Evolutionary conservation across 139 green algal genomes (phyloP), one percentile per base, ranked within the genome.

Genomic region (Coelastrella sp.): DNA sequence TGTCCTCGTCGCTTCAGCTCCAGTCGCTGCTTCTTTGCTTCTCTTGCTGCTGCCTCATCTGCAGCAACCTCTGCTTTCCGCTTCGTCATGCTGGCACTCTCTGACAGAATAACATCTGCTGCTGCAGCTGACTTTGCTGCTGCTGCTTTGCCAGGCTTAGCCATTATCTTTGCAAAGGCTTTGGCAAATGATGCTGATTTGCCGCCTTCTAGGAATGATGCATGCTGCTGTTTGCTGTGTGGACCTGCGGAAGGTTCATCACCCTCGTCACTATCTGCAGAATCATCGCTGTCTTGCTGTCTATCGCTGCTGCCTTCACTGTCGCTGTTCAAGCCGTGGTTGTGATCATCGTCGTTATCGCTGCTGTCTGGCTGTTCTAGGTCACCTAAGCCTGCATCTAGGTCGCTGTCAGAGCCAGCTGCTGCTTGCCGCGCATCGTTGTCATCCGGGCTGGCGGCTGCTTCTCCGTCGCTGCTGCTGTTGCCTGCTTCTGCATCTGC

Each of bases 171-270:
- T 8, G 68, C 85, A 91, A 98, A 98, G 0, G 95, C 95, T 57
- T 95, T 94, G n/a, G 96, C 94, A 77, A 98, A 97, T 0, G 94
- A 95, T 16, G 91, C 93, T 4, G 89, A 92, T 92, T 97, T 97
- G 32, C 65, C 91, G 1, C 94, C 96, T 83, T 93, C 80, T 32
- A 93, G 66, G 23, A 96, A 96, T 2, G 88, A 92, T 32, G 85
- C 81, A 20, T 32, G 68, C 83, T 73, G 20, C 80, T 80, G 60
- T 73, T 87, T 60, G 16, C 71, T 82, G 57, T 64, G 65, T 19
- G 81, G 86, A 16, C 86, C 81, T 11, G 86, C 84, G 20, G 73
- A 74, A 83, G 90, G 80, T 4, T 89, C 77, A 10, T 90, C 32
- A 7, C 80, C 86, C 23, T 90, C 77, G 57, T 85, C 60, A 20